These are phyloP conservation scores for Xanthoceras sorbifolium DNA, from an alignment of 345 rosid species.

Conservation along the genomic window DNA sequence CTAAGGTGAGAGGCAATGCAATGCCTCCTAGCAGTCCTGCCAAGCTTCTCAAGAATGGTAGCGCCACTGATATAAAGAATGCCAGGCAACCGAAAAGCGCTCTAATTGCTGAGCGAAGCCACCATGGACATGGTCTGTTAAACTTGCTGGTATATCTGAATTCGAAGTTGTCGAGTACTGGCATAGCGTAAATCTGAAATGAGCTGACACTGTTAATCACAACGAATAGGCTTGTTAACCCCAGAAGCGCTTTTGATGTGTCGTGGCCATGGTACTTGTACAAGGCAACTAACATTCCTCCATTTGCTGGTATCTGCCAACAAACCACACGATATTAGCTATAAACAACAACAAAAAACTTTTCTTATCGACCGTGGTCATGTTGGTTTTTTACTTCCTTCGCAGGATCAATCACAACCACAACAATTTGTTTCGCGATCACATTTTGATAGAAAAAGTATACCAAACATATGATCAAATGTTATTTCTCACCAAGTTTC, in stretches of 20 bases:
- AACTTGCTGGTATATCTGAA: slow-evolving; percentile 43
- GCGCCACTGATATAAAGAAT: slow-evolving; percentile 51
- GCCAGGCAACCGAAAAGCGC: slow-evolving; percentile 49
- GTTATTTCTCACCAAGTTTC: slow-evolving; percentile 41
- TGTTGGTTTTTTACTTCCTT: too few species aligned
- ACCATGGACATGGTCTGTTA: slow-evolving; percentile 51
- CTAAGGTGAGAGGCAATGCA: slow-evolving; percentile 53
- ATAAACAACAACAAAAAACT: not conserved
- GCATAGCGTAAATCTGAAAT: slow-evolving; percentile 67
- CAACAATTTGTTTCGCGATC: not conserved
- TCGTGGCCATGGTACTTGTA: slow-evolving; percentile 36
- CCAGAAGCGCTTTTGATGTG: slow-evolving; percentile 38
- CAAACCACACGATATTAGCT: not conserved
- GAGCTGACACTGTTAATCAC: slow-evolving; percentile 56
- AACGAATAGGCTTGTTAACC: slow-evolving; percentile 47
- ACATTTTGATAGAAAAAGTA: not conserved
- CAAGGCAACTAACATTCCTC: slow-evolving; percentile 45
- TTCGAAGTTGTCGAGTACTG: slow-evolving; percentile 59
- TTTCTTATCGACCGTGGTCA: too few species aligned
- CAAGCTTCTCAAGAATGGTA: slow-evolving; percentile 59
- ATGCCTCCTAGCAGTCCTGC: slow-evolving; percentile 61
- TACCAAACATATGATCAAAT: too few species aligned
- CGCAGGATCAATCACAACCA: not conserved
- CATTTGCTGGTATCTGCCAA: slow-evolving; percentile 41
- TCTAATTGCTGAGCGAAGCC: slow-evolving; percentile 48